A percentile compares a stretch with the other conserved stretches of the same genome.
These are phyloP conservation scores for Chlorella sp. DNA, from an alignment of 139 green algal genomes.

Conservation along the genomic window DNA sequence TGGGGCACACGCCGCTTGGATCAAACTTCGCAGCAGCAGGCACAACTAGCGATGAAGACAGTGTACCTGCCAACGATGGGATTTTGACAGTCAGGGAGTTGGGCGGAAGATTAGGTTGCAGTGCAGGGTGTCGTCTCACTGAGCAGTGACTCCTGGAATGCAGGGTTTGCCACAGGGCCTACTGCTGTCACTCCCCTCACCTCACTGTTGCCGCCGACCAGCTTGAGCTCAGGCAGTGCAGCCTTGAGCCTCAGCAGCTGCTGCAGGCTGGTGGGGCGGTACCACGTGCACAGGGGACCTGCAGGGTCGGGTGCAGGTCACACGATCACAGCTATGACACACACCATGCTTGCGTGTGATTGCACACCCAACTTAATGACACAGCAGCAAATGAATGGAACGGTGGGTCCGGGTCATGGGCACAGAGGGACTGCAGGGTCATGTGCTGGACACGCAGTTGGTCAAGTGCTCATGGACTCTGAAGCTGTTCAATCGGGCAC, in stretches of 20 bases:
- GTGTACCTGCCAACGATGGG: too few relatives aligned
- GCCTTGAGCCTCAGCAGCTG: conserved; percentile 72
- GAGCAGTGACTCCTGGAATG: not conserved
- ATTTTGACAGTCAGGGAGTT: too few relatives aligned
- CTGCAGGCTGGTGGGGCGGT: conserved; percentile 63
- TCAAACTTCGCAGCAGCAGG: too few relatives aligned
- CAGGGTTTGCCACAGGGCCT: not conserved
- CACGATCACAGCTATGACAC: not conserved
- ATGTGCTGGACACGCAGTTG: too few relatives aligned
- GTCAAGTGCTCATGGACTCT: too few relatives aligned
- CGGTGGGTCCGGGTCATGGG: not conserved
- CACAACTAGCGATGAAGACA: too few relatives aligned
- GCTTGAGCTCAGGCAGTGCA: conserved; percentile 46
- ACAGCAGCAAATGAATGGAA: not conserved
- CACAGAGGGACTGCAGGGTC: not conserved
- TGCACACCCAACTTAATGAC: not conserved
- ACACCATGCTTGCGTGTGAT: not conserved
- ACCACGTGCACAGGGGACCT: conserved; percentile 35
- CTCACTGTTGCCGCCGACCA: conserved; percentile 93
- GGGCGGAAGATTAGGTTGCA: too few relatives aligned
- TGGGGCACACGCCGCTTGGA: too few relatives aligned
- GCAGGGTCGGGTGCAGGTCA: not conserved
- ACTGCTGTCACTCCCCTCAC: conserved; percentile 25
- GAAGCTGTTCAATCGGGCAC: too few relatives aligned
- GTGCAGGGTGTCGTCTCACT: not conserved